phyloP scores from a whole-genome alignment of 768 basidiomycete genomes.

The Amylocystis lapponica region DNA sequence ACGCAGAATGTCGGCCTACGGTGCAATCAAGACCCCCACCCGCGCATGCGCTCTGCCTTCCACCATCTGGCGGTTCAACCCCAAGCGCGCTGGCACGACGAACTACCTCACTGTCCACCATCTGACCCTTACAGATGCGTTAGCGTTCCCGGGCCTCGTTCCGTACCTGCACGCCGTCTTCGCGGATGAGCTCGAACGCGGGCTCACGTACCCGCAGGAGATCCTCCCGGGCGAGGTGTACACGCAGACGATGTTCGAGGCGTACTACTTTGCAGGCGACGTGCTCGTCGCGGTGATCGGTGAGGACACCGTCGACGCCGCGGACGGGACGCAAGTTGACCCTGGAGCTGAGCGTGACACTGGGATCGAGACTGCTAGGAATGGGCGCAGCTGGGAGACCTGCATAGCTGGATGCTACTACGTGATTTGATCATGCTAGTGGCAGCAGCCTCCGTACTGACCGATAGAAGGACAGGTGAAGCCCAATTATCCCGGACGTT shows the following conservation, averaged over 20 bases:
- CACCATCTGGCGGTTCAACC: conserved; percentile 40
- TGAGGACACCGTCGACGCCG: conserved; percentile 12
- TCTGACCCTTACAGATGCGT: conserved; percentile 26
- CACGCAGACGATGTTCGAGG: conserved; percentile 49
- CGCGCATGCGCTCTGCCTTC: conserved; percentile 33
- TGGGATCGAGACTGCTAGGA: conserved; percentile 39
- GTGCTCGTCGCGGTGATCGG: conserved; percentile 60
- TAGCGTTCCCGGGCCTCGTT: conserved; percentile 42
- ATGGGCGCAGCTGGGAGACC: conserved; percentile 55
- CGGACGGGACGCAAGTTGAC: conserved; percentile 6
- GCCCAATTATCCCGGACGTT: conserved; percentile 87
- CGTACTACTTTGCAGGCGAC: conserved; percentile 75
- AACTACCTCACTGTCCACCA: conserved; percentile 30
- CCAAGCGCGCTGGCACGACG: conserved; percentile 12
- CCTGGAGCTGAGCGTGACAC: conserved; percentile 19
- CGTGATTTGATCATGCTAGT: conserved; percentile 35
- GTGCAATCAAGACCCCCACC: conserved; percentile 40
- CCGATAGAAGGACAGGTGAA: conserved; percentile 47
- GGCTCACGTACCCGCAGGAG: conserved; percentile 85
- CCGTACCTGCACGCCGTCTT: conserved; percentile 60
- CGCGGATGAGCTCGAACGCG: conserved; percentile 67
- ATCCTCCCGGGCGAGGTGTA: conserved; percentile 37
- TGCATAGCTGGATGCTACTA: conserved; percentile 78
- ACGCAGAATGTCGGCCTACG: conserved; percentile 79
- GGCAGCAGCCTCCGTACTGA: not conserved